A percentile compares a stretch with the other conserved stretches of the same genome.
These are phyloP conservation scores for Tolypocladium amazonense DNA, from an alignment of 2,329 filamentous ascomycete genomes.

Conservation along the genomic window DNA sequence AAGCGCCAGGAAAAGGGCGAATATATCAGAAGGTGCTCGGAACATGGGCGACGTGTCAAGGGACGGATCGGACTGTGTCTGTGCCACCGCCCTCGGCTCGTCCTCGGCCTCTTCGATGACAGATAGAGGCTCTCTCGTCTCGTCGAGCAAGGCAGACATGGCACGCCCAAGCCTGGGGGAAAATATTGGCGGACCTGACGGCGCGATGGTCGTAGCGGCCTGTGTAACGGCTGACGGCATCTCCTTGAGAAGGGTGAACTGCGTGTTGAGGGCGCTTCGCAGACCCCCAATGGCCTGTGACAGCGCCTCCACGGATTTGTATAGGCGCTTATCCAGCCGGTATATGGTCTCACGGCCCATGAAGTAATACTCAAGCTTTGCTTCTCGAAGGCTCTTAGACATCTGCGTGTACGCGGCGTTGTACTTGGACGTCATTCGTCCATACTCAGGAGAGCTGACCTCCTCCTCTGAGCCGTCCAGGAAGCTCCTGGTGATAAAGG, in stretches of 20 bases:
- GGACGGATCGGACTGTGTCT: constrained; percentile 17
- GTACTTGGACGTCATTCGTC: constrained; percentile 51
- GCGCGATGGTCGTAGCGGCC: background rate
- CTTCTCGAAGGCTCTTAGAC: constrained; percentile 69
- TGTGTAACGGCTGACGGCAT: constrained; percentile 15
- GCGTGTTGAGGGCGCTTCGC: constrained; percentile 77
- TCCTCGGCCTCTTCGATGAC: constrained; percentile 51
- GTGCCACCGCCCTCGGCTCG: constrained; percentile 23
- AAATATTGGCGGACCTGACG: constrained; percentile 9
- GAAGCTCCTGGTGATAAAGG: constrained; percentile 73
- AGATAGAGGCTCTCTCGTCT: constrained; percentile 37
- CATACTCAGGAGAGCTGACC: constrained; percentile 55
- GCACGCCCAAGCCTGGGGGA: constrained; percentile 16
- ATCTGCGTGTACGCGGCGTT: constrained; percentile 58
- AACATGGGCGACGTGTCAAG: constrained; percentile 26
- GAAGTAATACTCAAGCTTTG: constrained; percentile 81
- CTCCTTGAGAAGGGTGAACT: constrained; percentile 75
- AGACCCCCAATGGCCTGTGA: constrained; percentile 85
- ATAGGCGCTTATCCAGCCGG: constrained; percentile 64
- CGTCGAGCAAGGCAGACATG: constrained; percentile 24
- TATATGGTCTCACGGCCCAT: constrained; percentile 72
- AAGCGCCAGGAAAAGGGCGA: constrained; percentile 78
- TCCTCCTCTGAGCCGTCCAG: constrained; percentile 74
- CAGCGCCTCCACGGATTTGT: constrained; percentile 74
- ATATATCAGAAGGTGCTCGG: constrained; percentile 69